These are phyloP conservation scores for Symmetrospora coprosmae DNA, from an alignment of 768 basidiomycete genomes.

Conservation along the genomic window DNA sequence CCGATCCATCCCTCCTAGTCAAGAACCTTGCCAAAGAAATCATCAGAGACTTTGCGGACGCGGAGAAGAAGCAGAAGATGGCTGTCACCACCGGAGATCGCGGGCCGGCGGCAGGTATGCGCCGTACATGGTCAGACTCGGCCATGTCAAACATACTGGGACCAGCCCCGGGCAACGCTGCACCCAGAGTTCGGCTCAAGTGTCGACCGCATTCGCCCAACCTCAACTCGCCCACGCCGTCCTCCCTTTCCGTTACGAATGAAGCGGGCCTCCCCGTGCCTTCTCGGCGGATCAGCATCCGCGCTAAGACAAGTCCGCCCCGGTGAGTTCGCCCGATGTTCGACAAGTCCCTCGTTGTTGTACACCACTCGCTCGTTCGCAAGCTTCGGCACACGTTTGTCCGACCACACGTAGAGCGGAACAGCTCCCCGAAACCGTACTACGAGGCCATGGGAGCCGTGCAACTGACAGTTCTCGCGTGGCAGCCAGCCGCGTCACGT, in stretches of 20 bases:
- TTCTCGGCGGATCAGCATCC: constrained; percentile 4
- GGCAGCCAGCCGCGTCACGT: too few relatives aligned
- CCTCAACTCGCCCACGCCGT: background rate
- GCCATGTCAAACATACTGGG: background rate
- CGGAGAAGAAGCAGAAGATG: too few relatives aligned
- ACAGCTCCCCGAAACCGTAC: too few relatives aligned
- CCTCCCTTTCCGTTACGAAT: background rate
- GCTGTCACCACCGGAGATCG: too few relatives aligned
- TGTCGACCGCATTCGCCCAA: constrained; percentile 9
- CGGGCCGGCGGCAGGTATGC: background rate
- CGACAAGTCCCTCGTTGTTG: too few relatives aligned
- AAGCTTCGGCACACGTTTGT: too few relatives aligned
- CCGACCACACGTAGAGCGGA: too few relatives aligned
- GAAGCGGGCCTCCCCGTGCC: background rate
- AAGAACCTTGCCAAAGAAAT: constrained; percentile 53
- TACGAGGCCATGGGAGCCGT: too few relatives aligned
- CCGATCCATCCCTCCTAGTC: constrained; percentile 81
- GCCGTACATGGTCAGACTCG: background rate
- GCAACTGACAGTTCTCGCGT: too few relatives aligned
- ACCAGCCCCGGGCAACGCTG: background rate
- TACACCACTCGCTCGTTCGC: too few relatives aligned
- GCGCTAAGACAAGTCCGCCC: constrained; percentile 8
- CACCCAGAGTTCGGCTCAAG: background rate
- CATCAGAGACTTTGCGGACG: constrained; percentile 21
- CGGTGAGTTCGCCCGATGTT: background rate